Base-by-base conservation (phyloP, 768 basidiomycete genomes). In the Boletus reticulatus region DNA sequence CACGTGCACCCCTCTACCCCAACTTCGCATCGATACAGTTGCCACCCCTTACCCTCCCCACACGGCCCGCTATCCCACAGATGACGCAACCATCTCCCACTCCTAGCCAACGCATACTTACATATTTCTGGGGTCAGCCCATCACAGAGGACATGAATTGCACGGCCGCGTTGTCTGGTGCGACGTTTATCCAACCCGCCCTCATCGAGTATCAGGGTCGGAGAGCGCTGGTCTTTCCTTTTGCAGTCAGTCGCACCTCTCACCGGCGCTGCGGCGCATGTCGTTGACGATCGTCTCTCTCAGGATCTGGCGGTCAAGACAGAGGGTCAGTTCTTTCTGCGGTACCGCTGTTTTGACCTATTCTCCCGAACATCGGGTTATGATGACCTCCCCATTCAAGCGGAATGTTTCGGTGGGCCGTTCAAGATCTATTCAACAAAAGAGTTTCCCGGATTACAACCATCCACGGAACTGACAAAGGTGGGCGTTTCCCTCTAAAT, bases 391-490 rank as follows among this genome's bases (percentile, higher is more conserved):
- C 78, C 79, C 14, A 72, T 87, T 20, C 78, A 84, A 60, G 80
- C 85, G n/a, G 85, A 89, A 59, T 77, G 80, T 45, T 85, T 80
- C 56, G 86, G 88, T 5, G 85, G 84, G 0, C 66, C 80, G 10
- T 89, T 89, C 74, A 78, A 76, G 62, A 81, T 89, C 17, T 88
- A 85, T 63, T 85, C 85, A 19, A 88, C 88, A 1, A 84, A 87
- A 58, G 84, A 86, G 69, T 89, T 89, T 67, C 88, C 88, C 1
- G 87, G 88, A 2, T 65, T 89, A 38, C 78, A 75, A 34, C 79
- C 85, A 3, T 88, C 87, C 7, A 89, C 88, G 0, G 82, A 85
- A 29, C 71, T 89, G 52, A 88, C 85, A 24, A 86, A 83, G 78
- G 87, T 62, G 32, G 32, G 8, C 4, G n/a, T 14, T 37, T 12